phyloP scores from a whole-genome alignment of 495 filamentous ascomycete genomes.

The Talaromyces liani region DNA sequence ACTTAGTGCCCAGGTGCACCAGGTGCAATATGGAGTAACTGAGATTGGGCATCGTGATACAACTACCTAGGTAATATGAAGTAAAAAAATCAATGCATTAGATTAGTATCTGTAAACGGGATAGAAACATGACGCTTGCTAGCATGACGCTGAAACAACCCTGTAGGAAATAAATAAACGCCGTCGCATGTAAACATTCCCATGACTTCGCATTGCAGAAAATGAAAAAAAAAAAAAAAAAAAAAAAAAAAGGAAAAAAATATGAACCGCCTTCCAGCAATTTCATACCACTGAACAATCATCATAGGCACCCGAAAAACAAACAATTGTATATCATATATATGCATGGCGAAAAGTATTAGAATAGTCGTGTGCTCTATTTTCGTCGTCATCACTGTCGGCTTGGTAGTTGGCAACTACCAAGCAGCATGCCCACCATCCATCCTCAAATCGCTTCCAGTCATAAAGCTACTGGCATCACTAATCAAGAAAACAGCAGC shows the following conservation, averaged over 20 bases:
- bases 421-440: slow-evolving; percentile 78
- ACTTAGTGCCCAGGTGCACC: too few relatives aligned
- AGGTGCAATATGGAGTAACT: too few relatives aligned
- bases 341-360: not conserved
- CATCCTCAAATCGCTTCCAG: slow-evolving; percentile 68
- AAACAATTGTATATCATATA: not conserved
- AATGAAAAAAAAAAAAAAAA: not conserved
- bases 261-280: not conserved
- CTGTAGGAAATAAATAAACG: too few relatives aligned
- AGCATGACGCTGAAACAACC: not conserved
- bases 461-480: slow-evolving; percentile 85
- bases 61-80: too few relatives aligned
- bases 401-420: slow-evolving; percentile 31
- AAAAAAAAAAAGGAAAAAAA: not conserved
- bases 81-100: too few relatives aligned
- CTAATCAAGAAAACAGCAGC: slow-evolving; percentile 80
- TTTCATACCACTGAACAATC: not conserved
- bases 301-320: too few relatives aligned
- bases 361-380: not conserved
- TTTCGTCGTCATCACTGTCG: not conserved
- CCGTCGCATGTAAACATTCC: not conserved
- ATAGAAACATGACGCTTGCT: not conserved
- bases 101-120: too few relatives aligned
- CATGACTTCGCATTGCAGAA: not conserved
- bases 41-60: too few relatives aligned